Evolutionary conservation across 306 rosid species (phyloP).

Genomic region (Corylus americana): DNA sequence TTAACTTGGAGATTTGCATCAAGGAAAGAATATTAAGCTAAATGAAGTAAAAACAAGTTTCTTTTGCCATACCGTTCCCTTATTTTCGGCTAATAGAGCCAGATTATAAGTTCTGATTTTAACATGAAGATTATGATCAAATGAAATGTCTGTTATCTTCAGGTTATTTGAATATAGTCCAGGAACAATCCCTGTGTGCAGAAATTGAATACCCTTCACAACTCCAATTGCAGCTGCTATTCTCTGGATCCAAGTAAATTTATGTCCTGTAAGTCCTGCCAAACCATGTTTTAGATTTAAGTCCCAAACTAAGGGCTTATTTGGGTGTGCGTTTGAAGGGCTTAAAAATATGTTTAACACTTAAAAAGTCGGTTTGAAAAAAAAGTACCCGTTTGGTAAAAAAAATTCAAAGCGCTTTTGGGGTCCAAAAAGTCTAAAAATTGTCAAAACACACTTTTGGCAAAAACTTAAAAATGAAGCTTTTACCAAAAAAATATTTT

Average conservation of each 20-base stretch:
- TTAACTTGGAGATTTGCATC: slow-evolving; percentile 8
- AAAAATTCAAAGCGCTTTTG: no score
- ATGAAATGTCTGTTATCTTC: slow-evolving; percentile 76
- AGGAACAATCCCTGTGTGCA: slow-evolving; percentile 93
- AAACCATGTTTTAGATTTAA: slow-evolving; percentile 27
- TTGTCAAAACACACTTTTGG: no score
- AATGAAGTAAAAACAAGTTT: not conserved
- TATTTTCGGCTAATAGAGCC: slow-evolving; percentile 57
- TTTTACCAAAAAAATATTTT: no score
- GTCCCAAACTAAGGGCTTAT: not conserved
- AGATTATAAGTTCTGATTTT: slow-evolving; percentile 79
- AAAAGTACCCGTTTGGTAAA: no score
- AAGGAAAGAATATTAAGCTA: slow-evolving; percentile 9
- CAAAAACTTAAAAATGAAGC: no score
- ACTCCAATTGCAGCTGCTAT: slow-evolving; percentile 82
- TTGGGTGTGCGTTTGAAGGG: no score
- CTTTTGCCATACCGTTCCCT: slow-evolving; percentile 49
- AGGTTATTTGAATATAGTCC: slow-evolving; percentile 76
- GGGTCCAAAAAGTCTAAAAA: no score
- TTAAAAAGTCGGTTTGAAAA: no score
- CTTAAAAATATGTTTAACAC: no score
- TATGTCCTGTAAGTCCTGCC: slow-evolving; percentile 58
- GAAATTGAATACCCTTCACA: slow-evolving; percentile 83
- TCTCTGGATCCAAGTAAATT: slow-evolving; percentile 82
- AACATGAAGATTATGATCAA: slow-evolving; percentile 70